Base-by-base conservation (phyloP, 75 land plant species). In the Ceratopteris richardii region DNA sequence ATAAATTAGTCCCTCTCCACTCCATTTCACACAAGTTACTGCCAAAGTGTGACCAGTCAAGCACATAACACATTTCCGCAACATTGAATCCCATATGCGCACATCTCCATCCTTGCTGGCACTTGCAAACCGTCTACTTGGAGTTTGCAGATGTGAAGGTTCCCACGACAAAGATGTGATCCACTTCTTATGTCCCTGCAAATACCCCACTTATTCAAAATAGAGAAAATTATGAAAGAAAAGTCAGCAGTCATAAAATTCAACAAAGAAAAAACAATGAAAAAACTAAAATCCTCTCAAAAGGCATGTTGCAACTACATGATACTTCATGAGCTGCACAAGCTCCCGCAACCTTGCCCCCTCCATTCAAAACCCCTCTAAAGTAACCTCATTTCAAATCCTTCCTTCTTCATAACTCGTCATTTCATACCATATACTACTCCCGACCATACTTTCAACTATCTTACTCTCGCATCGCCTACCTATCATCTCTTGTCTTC, bases 101-200 rank as follows among this genome's bases (percentile, higher is more conserved):
- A 93, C 90, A 76, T 89, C 96, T 29, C 96, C 98, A 84, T 94
- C 98, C 74, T 94, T 94, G 57, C 98, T 86, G 61, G 96, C 70
- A 77, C 96, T 89, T 22, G 88, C 98, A 78, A 94, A 94, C 7
- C 96, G 83, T 21, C 98, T 80, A 52, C 85, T 79, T n/a, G 98
- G 98, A 60, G 88, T 57, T 44, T 72, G 82, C 6, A 90, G 67
- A 56, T 94, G 98, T 44, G 85, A 72, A 52, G 98, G 98, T 56
- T 94, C 98, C 98, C 98, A 94, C 39, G 91, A 77, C 31, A 94
- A 70, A 13, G 83, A 97, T 59, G 96, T 94, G n/a, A 94, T 86
- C 88, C 87, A 94, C 58, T 89, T 90, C 60, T 83, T 89, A 61
- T 94, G 98, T 18, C 98, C 98, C 96, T 89, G 76, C 18, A 22